phyloP scores from a whole-genome alignment of 192 early-diverging fungal genomes.

The Backusella luteola region DNA sequence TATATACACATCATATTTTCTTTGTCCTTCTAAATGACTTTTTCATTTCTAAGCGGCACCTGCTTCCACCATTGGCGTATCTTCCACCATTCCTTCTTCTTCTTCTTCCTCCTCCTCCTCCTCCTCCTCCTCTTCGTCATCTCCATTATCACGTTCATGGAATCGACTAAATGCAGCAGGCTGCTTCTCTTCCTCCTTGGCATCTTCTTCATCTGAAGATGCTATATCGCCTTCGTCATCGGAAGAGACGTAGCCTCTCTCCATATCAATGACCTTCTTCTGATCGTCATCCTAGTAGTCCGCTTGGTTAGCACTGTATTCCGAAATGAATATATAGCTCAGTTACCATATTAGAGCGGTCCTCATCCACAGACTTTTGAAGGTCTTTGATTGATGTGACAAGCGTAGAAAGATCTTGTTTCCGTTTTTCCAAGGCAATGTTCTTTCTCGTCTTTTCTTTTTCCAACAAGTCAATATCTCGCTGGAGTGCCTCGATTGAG shows the following conservation, averaged over 20 bases:
- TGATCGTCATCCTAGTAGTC: slow-evolving; percentile 21
- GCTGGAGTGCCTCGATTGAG: slow-evolving; percentile 26
- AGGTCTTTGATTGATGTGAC: slow-evolving; percentile 22
- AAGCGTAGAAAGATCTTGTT: slow-evolving; percentile 26
- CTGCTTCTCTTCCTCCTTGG: slow-evolving; percentile 9
- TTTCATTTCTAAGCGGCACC: background rate
- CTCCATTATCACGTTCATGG: slow-evolving; percentile 30
- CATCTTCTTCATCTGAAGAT: slow-evolving; percentile 1
- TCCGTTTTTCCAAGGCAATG: slow-evolving; percentile 17
- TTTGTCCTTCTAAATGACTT: background rate
- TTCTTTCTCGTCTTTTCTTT: slow-evolving; percentile 29
- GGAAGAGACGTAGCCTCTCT: slow-evolving; percentile 21
- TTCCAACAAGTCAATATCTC: slow-evolving; percentile 32
- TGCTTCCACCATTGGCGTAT: slow-evolving; percentile 6
- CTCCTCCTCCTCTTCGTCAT: slow-evolving; percentile 31
- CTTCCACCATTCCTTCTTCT: slow-evolving; percentile 30
- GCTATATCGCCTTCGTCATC: slow-evolving; percentile 26
- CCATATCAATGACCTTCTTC: slow-evolving; percentile 32
- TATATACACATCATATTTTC: slow-evolving; percentile 1
- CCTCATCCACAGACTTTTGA: slow-evolving; percentile 30
- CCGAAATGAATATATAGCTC: background rate
- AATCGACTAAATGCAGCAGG: slow-evolving; percentile 20
- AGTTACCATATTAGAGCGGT: slow-evolving; percentile 24
- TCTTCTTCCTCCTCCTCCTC: slow-evolving; percentile 27
- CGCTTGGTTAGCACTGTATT: background rate